Evolutionary conservation across 1,284 basidiomycete genomes (phyloP).

Genomic region (Papiliotrema nemorosa): DNA sequence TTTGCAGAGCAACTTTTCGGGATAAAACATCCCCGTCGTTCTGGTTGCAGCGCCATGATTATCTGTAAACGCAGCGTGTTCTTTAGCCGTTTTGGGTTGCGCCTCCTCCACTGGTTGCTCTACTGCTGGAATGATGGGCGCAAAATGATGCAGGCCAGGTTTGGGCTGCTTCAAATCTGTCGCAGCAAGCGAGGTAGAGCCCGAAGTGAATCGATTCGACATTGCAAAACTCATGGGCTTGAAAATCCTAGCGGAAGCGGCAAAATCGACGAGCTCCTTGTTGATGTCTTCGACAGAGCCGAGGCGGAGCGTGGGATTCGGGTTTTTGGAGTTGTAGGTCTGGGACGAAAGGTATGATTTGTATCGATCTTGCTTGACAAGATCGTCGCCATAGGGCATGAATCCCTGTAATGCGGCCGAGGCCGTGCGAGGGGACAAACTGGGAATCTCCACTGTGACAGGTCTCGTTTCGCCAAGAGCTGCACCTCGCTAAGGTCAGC

Average conservation of each 20-base stretch:
- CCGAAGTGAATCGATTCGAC: slow-evolving; percentile 85
- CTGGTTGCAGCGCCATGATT: slow-evolving; percentile 86
- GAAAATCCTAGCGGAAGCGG: slow-evolving; percentile 81
- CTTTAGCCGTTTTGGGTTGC: slow-evolving; percentile 54
- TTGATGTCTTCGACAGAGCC: slow-evolving; percentile 67
- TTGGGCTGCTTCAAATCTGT: slow-evolving; percentile 58
- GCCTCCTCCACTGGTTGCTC: slow-evolving; percentile 34
- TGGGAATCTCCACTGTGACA: slow-evolving; percentile 54
- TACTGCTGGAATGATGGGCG: slow-evolving; percentile 46
- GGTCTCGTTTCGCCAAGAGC: slow-evolving; percentile 76
- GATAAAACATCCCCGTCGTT: slow-evolving; percentile 69
- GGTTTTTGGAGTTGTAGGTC: slow-evolving; percentile 51
- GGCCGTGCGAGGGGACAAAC: slow-evolving; percentile 67
- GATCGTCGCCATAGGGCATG: slow-evolving; percentile 78
- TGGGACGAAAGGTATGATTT: slow-evolving; percentile 74
- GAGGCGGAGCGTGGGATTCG: slow-evolving; percentile 55
- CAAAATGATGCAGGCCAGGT: slow-evolving; percentile 67
- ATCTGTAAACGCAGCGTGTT: slow-evolving; percentile 73
- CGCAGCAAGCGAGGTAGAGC: slow-evolving; percentile 54
- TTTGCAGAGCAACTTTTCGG: slow-evolving; percentile 79
- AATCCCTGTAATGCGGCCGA: slow-evolving; percentile 83
- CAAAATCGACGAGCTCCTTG: slow-evolving; percentile 80
- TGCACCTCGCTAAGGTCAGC: slow-evolving; percentile 62
- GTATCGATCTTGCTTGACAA: slow-evolving; percentile 79
- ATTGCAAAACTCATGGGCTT: slow-evolving; percentile 89